These are phyloP conservation scores for Cucumis melo DNA, from an alignment of 306 rosid genomes.

Conservation along the genomic window DNA sequence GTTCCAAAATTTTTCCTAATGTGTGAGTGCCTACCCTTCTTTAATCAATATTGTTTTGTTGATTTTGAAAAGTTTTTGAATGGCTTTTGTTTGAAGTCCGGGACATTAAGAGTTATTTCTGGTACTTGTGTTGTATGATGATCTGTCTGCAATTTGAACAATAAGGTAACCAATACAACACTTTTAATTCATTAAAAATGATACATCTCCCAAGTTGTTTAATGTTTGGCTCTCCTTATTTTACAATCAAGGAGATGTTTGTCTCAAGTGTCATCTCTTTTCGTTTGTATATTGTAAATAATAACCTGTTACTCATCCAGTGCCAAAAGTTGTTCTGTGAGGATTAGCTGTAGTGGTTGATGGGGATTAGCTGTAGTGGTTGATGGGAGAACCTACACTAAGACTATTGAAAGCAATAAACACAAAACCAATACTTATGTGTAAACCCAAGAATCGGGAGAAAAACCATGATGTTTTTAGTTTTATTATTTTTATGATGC, in stretches of 20 bases:
- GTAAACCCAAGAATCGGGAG: no score
- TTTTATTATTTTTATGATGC: no score
- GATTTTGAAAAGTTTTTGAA: background rate
- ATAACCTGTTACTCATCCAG: no score
- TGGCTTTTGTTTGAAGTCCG: background rate
- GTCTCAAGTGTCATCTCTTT: background rate
- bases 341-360: no score
- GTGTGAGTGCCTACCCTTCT: slow-evolving; percentile 3
- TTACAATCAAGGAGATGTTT: background rate
- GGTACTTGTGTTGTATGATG: background rate
- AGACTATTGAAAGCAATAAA: no score
- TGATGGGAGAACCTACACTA: no score
- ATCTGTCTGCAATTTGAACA: background rate
- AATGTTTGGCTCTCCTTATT: background rate
- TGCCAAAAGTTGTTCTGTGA: no score
- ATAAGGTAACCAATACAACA: background rate
- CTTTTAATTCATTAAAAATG: background rate
- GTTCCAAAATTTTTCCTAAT: background rate
- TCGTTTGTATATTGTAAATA: no score
- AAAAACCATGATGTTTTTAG: no score
- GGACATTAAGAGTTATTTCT: background rate
- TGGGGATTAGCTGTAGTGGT: no score
- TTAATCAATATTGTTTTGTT: slow-evolving; percentile 6
- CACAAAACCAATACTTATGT: no score
- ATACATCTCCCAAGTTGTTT: background rate